These are phyloP conservation scores for Arthrobotrys conoides DNA, from an alignment of 2,329 filamentous ascomycete genomes.

Conservation along the genomic window DNA sequence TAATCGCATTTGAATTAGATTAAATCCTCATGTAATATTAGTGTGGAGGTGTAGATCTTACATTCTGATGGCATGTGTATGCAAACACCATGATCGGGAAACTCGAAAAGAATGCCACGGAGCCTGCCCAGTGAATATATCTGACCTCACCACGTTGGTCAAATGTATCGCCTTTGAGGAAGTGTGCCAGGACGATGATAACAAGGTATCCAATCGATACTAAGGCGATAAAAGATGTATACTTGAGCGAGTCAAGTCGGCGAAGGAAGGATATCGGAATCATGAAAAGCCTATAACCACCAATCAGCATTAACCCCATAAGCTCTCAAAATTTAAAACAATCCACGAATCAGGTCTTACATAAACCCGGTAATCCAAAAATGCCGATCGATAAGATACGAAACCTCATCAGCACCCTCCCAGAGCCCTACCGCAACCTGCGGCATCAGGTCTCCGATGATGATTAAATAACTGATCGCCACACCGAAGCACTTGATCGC, in stretches of 20 bases:
- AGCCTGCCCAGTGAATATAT: constrained; percentile 82
- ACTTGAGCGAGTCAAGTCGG: constrained; percentile 93
- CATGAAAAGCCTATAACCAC: constrained; percentile 78
- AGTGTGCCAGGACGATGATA: constrained; percentile 93
- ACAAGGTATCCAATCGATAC: constrained; percentile 95
- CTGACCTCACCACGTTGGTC: constrained; percentile 81
- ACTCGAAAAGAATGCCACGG: constrained; percentile 83
- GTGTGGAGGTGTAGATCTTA: constrained; percentile 68
- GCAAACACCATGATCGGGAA: constrained; percentile 97
- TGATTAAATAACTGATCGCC: constrained; percentile 81
- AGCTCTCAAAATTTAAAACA: neutral
- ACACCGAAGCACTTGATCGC: constrained; percentile 92
- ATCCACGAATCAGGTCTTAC: constrained; percentile 69
- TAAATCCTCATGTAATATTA: neutral
- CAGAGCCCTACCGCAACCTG: constrained; percentile 89
- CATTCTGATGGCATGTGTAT: constrained; percentile 99
- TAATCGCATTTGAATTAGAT: constrained; percentile 64
- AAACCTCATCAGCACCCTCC: constrained; percentile 73
- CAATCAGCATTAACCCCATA: neutral
- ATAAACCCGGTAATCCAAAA: constrained; percentile 99
- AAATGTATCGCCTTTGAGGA: constrained; percentile 81
- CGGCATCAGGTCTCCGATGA: constrained; percentile 98
- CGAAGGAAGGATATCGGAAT: constrained; percentile 94
- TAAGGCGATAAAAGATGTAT: constrained; percentile 91
- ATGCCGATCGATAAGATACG: constrained; percentile 87